Conservation (phyloP, 176 grass and related monocot species). For the Phyllostachys edulis region DNA sequence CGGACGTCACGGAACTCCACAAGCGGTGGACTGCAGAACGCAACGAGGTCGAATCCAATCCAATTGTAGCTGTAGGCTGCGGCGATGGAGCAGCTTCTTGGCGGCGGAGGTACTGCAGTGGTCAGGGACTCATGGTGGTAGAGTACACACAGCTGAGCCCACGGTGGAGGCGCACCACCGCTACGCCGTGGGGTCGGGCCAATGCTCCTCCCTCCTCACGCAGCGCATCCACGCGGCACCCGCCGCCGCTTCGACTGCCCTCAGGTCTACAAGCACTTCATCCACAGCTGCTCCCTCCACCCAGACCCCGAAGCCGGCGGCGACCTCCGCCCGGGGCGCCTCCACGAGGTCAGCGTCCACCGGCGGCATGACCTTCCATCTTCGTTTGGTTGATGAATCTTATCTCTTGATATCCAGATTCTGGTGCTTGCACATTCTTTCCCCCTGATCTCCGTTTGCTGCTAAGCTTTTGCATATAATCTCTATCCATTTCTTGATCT, state of each 20-base stretch:
- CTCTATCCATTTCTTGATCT: no score
- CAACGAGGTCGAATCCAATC: no score
- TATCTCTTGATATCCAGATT: no score
- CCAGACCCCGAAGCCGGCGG: conserved; percentile 46
- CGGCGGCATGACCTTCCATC: no score
- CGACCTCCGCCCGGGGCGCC: conserved; percentile 59
- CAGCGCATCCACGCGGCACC: conserved; percentile 84
- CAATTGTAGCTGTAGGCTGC: no score
- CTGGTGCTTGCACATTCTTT: no score
- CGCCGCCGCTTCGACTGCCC: conserved; percentile 69
- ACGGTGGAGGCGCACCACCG: conserved; percentile 72
- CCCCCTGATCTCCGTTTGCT: no score
- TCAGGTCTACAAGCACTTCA: conserved; percentile 99
- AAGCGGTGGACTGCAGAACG: no score
- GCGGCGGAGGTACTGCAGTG: conserved; percentile 22
- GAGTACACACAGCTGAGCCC: conserved; percentile 57
- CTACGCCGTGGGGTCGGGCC: conserved; percentile 57
- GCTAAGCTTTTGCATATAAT: no score
- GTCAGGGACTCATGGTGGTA: conserved; percentile 49
- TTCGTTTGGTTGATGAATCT: no score
- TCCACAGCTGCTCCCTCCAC: conserved; percentile 74
- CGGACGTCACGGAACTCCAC: no score
- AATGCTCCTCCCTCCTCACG: conserved; percentile 65
- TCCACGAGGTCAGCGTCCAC: conserved; percentile 70
- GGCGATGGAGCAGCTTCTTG: no score